phyloP scores from a whole-genome alignment of 192 early-diverging fungal genomes.

The Bifiguratus adelaidae region DNA sequence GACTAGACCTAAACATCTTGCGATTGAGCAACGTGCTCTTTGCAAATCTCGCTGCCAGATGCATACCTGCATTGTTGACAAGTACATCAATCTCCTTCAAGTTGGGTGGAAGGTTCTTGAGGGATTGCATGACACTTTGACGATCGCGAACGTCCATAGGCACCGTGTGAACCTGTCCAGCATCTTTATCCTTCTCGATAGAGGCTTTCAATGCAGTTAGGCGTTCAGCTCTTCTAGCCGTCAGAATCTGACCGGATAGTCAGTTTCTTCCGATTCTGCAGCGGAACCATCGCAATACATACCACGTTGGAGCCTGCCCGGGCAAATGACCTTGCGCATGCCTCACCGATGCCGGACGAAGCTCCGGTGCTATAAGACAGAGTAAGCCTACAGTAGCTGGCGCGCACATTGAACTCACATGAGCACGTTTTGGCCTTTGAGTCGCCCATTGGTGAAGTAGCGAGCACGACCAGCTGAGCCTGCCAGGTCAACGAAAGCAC shows the following conservation, averaged over 20 bases:
- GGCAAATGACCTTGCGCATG: slow-evolving; percentile 56
- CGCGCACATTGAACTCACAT: slow-evolving; percentile 12
- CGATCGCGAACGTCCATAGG: slow-evolving; percentile 64
- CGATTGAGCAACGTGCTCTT: no score
- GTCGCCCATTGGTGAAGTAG: no score
- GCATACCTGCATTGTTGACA: slow-evolving; percentile 77
- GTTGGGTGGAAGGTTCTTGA: slow-evolving; percentile 35
- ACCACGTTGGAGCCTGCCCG: slow-evolving; percentile 47
- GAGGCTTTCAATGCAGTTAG: slow-evolving; percentile 44
- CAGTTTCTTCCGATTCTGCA: no score
- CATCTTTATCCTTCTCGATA: slow-evolving; percentile 29
- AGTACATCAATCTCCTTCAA: slow-evolving; percentile 66
- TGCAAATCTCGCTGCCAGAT: no score
- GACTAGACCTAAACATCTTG: slow-evolving; percentile 36
- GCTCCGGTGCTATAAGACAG: slow-evolving; percentile 55
- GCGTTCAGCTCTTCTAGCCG: slow-evolving; percentile 54
- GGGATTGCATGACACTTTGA: slow-evolving; percentile 28
- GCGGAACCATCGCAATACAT: no score
- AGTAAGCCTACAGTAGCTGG: background rate
- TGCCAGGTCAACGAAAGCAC: no score
- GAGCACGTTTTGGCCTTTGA: slow-evolving; percentile 19
- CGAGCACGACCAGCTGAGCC: no score
- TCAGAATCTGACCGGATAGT: slow-evolving; percentile 40
- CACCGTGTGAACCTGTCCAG: slow-evolving; percentile 42
- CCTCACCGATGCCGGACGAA: slow-evolving; percentile 59